These are phyloP conservation scores for Aureococcus anophagefferens DNA, from an alignment of 108 stramenopile species.

Conservation along the genomic window DNA sequence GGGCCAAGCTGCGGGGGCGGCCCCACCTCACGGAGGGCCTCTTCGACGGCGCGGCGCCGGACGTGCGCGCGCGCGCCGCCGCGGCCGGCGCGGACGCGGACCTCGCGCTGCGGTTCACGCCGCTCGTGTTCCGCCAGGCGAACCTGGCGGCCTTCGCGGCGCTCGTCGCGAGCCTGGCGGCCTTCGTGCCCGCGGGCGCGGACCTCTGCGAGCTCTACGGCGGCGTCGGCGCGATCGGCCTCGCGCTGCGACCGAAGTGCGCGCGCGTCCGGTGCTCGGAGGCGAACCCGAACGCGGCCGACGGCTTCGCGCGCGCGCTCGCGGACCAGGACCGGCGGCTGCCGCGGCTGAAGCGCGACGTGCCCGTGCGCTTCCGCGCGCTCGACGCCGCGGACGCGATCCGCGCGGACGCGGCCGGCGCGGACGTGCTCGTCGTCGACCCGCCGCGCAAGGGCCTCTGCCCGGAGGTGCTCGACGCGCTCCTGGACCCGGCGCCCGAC, in stretches of 20 bases:
- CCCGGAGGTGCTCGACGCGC: conserved; percentile 54
- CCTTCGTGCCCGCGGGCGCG: conserved; percentile 51
- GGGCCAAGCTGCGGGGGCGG: too few relatives aligned
- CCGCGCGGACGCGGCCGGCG: conserved; percentile 65
- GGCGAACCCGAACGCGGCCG: conserved; percentile 76
- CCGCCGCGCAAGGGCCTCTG: conserved; percentile 86
- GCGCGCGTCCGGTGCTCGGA: conserved; percentile 72
- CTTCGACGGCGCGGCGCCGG: too few relatives aligned
- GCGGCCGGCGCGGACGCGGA: background rate
- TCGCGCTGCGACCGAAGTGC: conserved; percentile 57
- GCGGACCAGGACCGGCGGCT: background rate
- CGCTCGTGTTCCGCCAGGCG: conserved; percentile 82
- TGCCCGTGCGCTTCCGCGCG: background rate
- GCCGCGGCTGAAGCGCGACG: too few relatives aligned
- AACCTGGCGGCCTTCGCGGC: conserved; percentile 80
- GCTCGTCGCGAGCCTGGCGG: conserved; percentile 65
- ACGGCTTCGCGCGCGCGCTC: conserved; percentile 64
- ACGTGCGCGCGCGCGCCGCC: too few relatives aligned
- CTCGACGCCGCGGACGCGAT: conserved; percentile 61
- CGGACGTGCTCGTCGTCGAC: conserved; percentile 82
- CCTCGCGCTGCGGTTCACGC: conserved; percentile 58
- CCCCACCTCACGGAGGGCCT: too few relatives aligned
- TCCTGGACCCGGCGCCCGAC: background rate
- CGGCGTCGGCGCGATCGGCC: conserved; percentile 81
- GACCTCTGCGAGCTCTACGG: conserved; percentile 83